Evolutionary conservation across 2,329 filamentous ascomycete genomes (phyloP).

Genomic region (Aspergillus fischeri): DNA sequence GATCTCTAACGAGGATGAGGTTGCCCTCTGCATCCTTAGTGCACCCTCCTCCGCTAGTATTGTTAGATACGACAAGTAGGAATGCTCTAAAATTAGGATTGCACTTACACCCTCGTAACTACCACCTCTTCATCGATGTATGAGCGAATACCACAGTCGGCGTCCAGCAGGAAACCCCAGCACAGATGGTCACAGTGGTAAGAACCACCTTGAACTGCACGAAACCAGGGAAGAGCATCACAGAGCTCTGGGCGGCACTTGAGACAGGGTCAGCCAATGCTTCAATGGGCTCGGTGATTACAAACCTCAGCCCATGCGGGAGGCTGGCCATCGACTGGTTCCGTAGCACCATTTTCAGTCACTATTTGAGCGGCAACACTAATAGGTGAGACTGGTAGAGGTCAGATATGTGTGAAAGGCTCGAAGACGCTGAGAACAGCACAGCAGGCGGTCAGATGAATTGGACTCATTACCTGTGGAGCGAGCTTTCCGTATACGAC

Average conservation of each 20-base stretch:
- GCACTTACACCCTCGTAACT: conserved; percentile 58
- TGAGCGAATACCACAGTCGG: conserved; percentile 51
- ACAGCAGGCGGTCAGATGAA: background rate
- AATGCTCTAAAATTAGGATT: background rate
- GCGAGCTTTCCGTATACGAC: background rate
- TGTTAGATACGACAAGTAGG: conserved; percentile 12
- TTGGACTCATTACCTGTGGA: background rate
- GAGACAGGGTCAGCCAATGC: conserved; percentile 33
- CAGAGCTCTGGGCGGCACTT: conserved; percentile 52
- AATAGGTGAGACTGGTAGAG: background rate
- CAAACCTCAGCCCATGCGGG: conserved; percentile 52
- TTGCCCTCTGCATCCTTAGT: conserved; percentile 44
- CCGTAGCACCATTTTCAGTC: background rate
- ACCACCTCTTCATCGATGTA: conserved; percentile 59
- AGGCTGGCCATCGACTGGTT: conserved; percentile 33
- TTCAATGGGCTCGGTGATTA: background rate
- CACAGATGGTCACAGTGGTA: conserved; percentile 51
- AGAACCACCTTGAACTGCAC: conserved; percentile 56
- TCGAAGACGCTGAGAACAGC: background rate
- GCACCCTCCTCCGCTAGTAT: conserved; percentile 52
- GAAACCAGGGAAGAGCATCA: conserved; percentile 61
- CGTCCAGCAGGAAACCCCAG: conserved; percentile 58
- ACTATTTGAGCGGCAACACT: background rate
- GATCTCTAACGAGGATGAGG: conserved; percentile 46
- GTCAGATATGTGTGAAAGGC: background rate